phyloP scores from a whole-genome alignment of 73 alveolate species.

The Diophrys appendiculata region DNA sequence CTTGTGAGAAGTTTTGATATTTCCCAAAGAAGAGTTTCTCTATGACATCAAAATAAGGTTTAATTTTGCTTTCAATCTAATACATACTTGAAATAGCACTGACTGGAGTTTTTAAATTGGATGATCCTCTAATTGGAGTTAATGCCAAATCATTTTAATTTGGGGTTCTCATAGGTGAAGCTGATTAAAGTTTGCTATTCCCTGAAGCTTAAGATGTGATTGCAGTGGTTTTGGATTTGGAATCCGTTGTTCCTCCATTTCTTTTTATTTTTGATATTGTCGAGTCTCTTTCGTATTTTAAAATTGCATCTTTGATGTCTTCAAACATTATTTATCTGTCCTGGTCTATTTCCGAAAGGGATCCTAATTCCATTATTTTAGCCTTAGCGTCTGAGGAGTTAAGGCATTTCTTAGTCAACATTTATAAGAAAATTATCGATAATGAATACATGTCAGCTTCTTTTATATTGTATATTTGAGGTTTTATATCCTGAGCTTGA shows the following conservation, averaged over 20 bases:
- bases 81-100: not conserved
- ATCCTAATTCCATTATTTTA: not conserved
- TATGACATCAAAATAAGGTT: not conserved
- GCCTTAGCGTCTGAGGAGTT: not conserved
- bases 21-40: not conserved
- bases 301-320: not conserved
- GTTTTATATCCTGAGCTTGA: not conserved
- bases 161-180: not conserved
- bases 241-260: no score
- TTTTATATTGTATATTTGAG: not conserved
- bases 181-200: not conserved
- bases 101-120: not conserved
- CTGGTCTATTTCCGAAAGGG: not conserved
- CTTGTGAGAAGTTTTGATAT: not conserved
- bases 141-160: not conserved
- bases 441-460: not conserved
- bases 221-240: no score
- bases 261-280: no score
- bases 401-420: not conserved
- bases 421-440: not conserved
- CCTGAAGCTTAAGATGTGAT: no score
- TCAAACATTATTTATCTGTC: not conserved
- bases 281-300: not conserved
- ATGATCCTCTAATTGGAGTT: not conserved
- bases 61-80: not conserved